phyloP scores from a whole-genome alignment of 306 rosid genomes.

The Acacia crassicarpa region DNA sequence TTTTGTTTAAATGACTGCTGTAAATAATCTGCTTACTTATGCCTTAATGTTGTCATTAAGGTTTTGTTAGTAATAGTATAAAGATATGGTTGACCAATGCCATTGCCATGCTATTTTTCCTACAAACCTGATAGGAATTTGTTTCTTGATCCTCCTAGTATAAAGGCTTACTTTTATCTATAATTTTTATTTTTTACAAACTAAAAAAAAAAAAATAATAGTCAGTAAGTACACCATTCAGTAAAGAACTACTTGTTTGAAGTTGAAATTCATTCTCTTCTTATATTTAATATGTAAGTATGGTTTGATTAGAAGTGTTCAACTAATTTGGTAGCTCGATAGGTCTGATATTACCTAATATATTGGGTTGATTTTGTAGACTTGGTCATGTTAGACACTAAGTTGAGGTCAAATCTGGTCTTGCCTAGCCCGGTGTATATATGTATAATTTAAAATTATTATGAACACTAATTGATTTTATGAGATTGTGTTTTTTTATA shows the following conservation, averaged over 20 bases:
- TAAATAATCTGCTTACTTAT: constrained; percentile 22
- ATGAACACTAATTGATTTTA: background rate
- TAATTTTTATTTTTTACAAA: no score
- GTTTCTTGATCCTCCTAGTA: no score
- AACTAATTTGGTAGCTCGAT: no score
- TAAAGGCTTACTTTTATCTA: no score
- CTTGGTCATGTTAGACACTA: background rate
- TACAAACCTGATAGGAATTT: background rate
- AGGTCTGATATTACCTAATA: background rate
- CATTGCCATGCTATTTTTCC: background rate
- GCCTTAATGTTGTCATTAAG: constrained; percentile 6
- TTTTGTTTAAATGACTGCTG: constrained; percentile 15
- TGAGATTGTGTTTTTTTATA: background rate
- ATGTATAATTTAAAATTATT: background rate
- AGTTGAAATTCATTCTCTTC: background rate
- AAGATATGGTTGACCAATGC: background rate
- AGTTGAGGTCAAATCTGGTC: background rate
- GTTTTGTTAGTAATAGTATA: background rate
- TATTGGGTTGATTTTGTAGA: background rate
- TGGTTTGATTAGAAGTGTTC: background rate
- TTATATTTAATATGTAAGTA: background rate
- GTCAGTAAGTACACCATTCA: background rate
- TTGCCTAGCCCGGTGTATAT: background rate
- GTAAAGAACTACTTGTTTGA: background rate
- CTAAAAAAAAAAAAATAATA: background rate